These are phyloP conservation scores for Sclerotinia subarctica DNA, from an alignment of 2,329 filamentous ascomycete species.

Conservation along the genomic window DNA sequence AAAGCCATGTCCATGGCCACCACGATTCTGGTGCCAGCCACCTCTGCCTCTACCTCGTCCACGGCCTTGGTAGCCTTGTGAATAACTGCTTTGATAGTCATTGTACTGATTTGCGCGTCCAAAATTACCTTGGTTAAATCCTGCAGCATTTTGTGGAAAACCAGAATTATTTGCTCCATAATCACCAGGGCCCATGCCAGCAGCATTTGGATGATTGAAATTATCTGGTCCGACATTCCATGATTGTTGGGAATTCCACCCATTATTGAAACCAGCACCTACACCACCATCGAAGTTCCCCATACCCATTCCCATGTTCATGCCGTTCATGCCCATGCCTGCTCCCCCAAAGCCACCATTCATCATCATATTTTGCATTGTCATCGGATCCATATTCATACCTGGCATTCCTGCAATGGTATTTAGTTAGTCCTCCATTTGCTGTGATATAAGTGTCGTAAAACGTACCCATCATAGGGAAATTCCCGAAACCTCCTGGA, in stretches of 20 bases:
- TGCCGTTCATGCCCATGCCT: constrained; percentile 78
- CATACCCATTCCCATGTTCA: constrained; percentile 70
- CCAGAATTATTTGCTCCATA: constrained; percentile 76
- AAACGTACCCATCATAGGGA: constrained; percentile 83
- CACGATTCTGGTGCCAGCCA: constrained; percentile 34
- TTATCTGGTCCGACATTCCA: constrained; percentile 85
- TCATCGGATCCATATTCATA: constrained; percentile 81
- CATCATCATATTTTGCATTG: constrained; percentile 75
- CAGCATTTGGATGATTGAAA: constrained; percentile 82
- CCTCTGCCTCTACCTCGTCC: constrained; percentile 40
- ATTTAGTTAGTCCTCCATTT: constrained; percentile 4
- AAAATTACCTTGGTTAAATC: constrained; percentile 81
- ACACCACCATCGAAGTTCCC: constrained; percentile 64
- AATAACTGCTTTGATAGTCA: constrained; percentile 66
- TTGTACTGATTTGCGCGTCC: constrained; percentile 66
- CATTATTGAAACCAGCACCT: constrained; percentile 65
- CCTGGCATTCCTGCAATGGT: constrained; percentile 56
- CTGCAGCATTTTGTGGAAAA: constrained; percentile 59
- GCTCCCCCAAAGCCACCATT: constrained; percentile 69
- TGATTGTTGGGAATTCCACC: constrained; percentile 77
- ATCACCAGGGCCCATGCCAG: constrained; percentile 74
- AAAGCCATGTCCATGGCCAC: constrained; percentile 34
- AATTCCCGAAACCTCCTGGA: constrained; percentile 52
- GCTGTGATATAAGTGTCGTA: not conserved
- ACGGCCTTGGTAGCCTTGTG: constrained; percentile 47